Base-by-base conservation (phyloP, 2,329 filamentous ascomycete genomes). In the Colletotrichum destructivum region DNA sequence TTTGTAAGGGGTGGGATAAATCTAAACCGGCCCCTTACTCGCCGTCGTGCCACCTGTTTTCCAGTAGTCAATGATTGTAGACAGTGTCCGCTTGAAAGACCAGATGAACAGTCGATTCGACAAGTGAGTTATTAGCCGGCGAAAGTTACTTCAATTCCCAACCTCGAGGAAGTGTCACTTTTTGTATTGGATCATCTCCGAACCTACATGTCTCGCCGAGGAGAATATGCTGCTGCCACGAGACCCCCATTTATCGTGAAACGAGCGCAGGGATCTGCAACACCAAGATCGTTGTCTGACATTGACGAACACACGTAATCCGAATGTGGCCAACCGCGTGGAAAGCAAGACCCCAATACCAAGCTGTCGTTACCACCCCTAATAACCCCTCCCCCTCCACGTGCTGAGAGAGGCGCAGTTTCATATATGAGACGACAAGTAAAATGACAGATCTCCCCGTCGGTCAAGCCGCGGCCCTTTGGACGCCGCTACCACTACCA, bases 221-320 rank as follows among this genome's bases (percentile, higher is more conserved):
- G 2, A 23, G 12, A 56, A 56, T 3, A 5, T 8, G 5, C 6
- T 9, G 46, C n/a, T 18, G 8, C 18, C 46, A 40, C 13, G 46
- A 31, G 4, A 15, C 4, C n/a, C 44, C 60, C 61, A 9, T 46
- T 38, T 35, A 16, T 26, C 21, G 54, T 63, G 61, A 63, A 63
- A 63, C 61, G 35, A 12, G 61, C 16, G 47, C 61, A 46, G 44
- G 61, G 49, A n/a, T 42, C 61, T 54, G 47, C 49, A 63, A 54
- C 47, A 44, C 47, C 38, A 44, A 21, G 5, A 38, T 40, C 47
- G 40, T 38, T 12, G 38, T 63, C 16, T 54, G 38, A 54, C 21
- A n/a, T 35, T 31, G 15, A 54, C 15, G 38, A 21, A 35, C n/a
- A 54, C 21, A 54, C 38, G 49, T 63, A 49, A 44, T 63, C 49